A percentile compares a stretch with the other conserved stretches of the same genome.
phyloP scores from a whole-genome alignment of 2,329 filamentous ascomycete genomes.

The Plenodomus tracheiphilus region DNA sequence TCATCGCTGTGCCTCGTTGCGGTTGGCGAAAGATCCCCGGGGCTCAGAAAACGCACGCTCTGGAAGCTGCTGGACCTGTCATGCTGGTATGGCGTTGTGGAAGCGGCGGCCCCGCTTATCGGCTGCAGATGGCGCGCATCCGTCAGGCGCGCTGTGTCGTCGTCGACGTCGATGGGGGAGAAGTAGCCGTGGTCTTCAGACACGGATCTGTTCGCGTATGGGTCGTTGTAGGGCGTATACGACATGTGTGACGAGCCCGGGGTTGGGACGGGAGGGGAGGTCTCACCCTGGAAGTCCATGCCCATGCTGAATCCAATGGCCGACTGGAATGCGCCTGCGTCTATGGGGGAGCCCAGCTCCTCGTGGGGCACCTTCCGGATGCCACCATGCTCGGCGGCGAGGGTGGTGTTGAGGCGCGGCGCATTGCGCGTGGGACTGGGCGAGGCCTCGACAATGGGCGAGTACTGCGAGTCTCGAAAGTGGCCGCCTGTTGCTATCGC shows the following conservation, averaged over 20 bases:
- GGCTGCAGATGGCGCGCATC: constrained; percentile 60
- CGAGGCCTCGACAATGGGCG: constrained; percentile 58
- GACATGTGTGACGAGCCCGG: constrained; percentile 51
- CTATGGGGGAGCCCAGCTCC: constrained; percentile 46
- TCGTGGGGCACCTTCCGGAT: constrained; percentile 41
- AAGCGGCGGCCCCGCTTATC: constrained; percentile 54
- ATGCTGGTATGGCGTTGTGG: constrained; percentile 41
- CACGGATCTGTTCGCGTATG: constrained; percentile 45
- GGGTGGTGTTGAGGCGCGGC: constrained; percentile 43
- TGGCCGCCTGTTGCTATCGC: constrained; percentile 47
- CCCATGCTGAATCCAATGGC: constrained; percentile 53
- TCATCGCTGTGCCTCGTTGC: constrained; percentile 62
- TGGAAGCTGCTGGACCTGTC: constrained; percentile 58
- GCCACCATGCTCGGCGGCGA: constrained; percentile 33
- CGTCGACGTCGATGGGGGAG: constrained; percentile 54
- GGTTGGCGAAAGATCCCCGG: constrained; percentile 46
- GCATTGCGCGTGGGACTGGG: constrained; percentile 49
- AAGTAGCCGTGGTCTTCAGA: constrained; percentile 61
- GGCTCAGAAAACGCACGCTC: constrained; percentile 57
- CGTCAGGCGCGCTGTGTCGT: constrained; percentile 64
- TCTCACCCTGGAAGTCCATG: constrained; percentile 50
- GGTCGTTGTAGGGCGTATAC: constrained; percentile 45
- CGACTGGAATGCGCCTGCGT: constrained; percentile 52
- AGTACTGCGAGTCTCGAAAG: constrained; percentile 51
- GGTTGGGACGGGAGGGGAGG: constrained; percentile 32